phyloP scores from a whole-genome alignment of 495 filamentous ascomycete genomes.

The Zalerion maritima region DNA sequence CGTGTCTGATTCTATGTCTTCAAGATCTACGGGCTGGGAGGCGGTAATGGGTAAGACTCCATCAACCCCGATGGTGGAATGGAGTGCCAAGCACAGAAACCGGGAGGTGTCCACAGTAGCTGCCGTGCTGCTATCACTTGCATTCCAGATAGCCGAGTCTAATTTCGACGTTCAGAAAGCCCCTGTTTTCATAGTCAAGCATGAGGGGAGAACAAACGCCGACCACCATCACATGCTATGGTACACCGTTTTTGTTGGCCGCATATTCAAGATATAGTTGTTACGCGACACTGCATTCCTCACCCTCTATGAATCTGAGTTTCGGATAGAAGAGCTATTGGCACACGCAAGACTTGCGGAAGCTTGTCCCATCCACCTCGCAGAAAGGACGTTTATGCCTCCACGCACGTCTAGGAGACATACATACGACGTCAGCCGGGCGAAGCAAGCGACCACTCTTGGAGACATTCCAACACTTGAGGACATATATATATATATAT shows the following conservation, averaged over 20 bases:
- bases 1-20: too few relatives aligned
- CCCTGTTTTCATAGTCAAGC: conserved; percentile 10
- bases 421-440: conserved; percentile 1
- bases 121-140: conserved; percentile 9
- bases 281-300: conserved; percentile 10
- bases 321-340: conserved; percentile 4
- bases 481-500: conserved; percentile 9
- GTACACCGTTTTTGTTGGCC: conserved; percentile 11
- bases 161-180: conserved; percentile 11
- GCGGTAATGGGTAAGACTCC: too few relatives aligned
- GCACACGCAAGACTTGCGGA: conserved; percentile 10
- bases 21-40: too few relatives aligned
- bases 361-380: conserved; percentile 11
- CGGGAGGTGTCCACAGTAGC: conserved; percentile 4
- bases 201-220: conserved; percentile 6
- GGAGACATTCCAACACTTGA: conserved; percentile 8
- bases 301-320: conserved; percentile 6
- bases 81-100: conserved; percentile 7
- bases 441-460: conserved; percentile 6
- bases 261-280: conserved; percentile 11
- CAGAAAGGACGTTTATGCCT: conserved; percentile 7
- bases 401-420: conserved; percentile 5
- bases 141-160: conserved; percentile 14
- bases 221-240: conserved; percentile 13
- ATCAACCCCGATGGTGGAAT: too few relatives aligned